Percentiles rank a stretch among this genome's conserved stretches.
These are phyloP conservation scores for Alternaria conjuncta DNA, from an alignment of 2,329 filamentous ascomycete species.

Conservation along the genomic window DNA sequence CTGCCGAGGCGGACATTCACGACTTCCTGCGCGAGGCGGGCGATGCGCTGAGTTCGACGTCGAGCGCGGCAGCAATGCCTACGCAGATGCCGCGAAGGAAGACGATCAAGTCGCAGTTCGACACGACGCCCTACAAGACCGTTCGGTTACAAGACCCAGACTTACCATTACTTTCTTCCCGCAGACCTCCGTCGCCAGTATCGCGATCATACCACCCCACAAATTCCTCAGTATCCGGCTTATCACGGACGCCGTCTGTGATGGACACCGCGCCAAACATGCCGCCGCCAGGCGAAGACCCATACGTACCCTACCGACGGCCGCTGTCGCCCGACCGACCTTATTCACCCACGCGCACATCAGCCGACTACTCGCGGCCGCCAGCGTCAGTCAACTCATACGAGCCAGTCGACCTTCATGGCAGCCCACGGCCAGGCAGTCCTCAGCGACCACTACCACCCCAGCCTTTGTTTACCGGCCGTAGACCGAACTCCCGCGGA, in stretches of 20 bases:
- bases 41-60: constrained; percentile 34
- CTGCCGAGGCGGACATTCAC: constrained; percentile 49
- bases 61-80: constrained; percentile 10
- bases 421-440: constrained; percentile 85
- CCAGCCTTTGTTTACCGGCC: constrained; percentile 78
- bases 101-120: constrained; percentile 30
- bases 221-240: constrained; percentile 49
- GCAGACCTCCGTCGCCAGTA: constrained; percentile 50
- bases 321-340: constrained; percentile 61
- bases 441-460: constrained; percentile 86
- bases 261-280: constrained; percentile 58
- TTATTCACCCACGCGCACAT: constrained; percentile 61
- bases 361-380: constrained; percentile 71
- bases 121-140: constrained; percentile 24
- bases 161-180: constrained; percentile 46
- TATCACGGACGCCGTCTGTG: constrained; percentile 58
- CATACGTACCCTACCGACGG: constrained; percentile 65
- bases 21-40: constrained; percentile 53
- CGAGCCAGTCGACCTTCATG: constrained; percentile 87
- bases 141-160: constrained; percentile 35
- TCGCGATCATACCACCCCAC: constrained; percentile 59
- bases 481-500: constrained; percentile 52
- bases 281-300: constrained; percentile 65
- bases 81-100: constrained; percentile 34
- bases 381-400: constrained; percentile 75